A percentile compares a stretch with the other conserved stretches of the same genome.
Conservation (phyloP, 1,284 basidiomycete genomes). For the Cryptococcus sp. region DNA sequence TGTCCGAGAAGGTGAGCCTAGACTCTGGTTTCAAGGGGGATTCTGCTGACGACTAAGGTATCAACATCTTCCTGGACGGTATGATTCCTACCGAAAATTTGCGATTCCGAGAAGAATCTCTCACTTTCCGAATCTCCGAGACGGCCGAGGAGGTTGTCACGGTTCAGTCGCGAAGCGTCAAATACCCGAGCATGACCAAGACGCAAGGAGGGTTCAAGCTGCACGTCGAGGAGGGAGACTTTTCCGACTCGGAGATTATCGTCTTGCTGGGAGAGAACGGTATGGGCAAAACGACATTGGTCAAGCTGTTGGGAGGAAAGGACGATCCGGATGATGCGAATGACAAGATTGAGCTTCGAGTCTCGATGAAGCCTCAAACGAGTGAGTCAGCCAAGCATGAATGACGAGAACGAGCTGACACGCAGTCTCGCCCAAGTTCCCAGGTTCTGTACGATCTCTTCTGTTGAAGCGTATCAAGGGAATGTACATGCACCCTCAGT, state of each 20-base stretch:
- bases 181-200: constrained; percentile 91
- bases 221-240: constrained; percentile 75
- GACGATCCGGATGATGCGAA: constrained; percentile 76
- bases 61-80: constrained; percentile 97
- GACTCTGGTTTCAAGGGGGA: neutral
- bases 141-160: constrained; percentile 78
- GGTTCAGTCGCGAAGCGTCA: constrained; percentile 78
- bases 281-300: constrained; percentile 94
- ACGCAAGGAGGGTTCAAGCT: constrained; percentile 90
- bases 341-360: constrained; percentile 65
- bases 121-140: constrained; percentile 94
- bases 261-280: constrained; percentile 98
- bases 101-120: constrained; percentile 88
- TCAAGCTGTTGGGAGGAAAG: constrained; percentile 79
- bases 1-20: constrained; percentile 76
- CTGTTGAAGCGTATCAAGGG: constrained; percentile 87
- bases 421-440: constrained; percentile 85
- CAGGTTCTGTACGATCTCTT: constrained; percentile 85
- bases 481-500: constrained; percentile 94
- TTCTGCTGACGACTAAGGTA: constrained; percentile 54
- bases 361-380: constrained; percentile 87
- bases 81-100: constrained; percentile 98
- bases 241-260: constrained; percentile 95
- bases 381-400: constrained; percentile 24
- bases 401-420: neutral